Base-by-base conservation (phyloP, 164 flowering plant genomes). In the Tinospora cordifolia region DNA sequence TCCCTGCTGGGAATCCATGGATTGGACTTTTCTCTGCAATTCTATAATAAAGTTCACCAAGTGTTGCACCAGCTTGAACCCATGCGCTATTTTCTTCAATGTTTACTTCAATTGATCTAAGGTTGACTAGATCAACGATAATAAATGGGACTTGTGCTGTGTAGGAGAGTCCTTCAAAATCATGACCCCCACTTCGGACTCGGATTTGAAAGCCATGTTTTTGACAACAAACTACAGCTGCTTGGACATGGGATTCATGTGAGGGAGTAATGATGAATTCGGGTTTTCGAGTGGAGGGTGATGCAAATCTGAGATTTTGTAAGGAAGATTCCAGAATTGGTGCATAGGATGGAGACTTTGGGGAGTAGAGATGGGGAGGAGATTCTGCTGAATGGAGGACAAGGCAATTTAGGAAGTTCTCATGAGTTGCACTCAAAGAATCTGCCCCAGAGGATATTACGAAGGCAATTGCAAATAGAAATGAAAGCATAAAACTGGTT, bases 51-150 rank as follows among this genome's bases (percentile, higher is more conserved):
- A 70, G 24, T 17, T 70, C 66, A 3, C 72, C 72, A 5, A 41
- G 15, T 2, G 72, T 70, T 62, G 72, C 72, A 44, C 72, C 72
- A 9, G 72, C 21, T 17, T 62, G 66, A 62, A 70, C 67, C 72
- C 72, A 70, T 62, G 66, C 72, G 15, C 11, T 62, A 1, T 26
- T 15, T 4, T 70, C 36, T 40, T 26, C 22, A 17, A 39, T 36
- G n/a, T 70, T 58, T n/a, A 65, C 51, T 38, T 44, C 44, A 9
- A 65, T 21, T 21, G 68, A 65, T 39, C 41, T 22, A 65, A 65
- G 47, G 24, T 65, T 65, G 41, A 65, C 6, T 3, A 65, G 68
- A 30, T 65, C 68, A 22, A 65, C 12, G 24, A 65, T 65, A 44
- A 65, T 49, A 38, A 65, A 65, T 40, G 68, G 66, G 1, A 30